A percentile compares a stretch with the other conserved stretches of the same genome.
Conservation (phyloP, 1,284 basidiomycete genomes). For the Pisolithus thermaeus region DNA sequence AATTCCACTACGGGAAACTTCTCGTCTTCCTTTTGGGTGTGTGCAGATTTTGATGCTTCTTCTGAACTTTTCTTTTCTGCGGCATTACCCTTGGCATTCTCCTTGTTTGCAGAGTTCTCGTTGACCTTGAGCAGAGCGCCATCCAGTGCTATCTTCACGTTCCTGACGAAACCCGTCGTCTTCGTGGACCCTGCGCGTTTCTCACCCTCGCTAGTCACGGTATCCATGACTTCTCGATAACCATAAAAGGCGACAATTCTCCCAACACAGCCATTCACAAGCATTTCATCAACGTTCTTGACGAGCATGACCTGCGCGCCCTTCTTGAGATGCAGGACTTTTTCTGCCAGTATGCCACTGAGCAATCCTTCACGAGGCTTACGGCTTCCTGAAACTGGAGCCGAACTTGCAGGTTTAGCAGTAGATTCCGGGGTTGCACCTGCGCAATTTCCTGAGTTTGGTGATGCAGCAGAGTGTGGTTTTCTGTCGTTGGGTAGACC, state of each 20-base stretch:
- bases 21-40: constrained; percentile 22
- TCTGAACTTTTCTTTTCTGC: constrained; percentile 1
- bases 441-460: neutral
- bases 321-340: constrained; percentile 49
- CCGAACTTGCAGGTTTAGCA: constrained; percentile 11
- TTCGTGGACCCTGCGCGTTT: constrained; percentile 14
- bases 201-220: constrained; percentile 14
- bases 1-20: constrained; percentile 63
- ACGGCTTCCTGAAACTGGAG: neutral
- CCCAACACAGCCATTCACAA: constrained; percentile 76
- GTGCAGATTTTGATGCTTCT: constrained; percentile 1
- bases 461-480: neutral
- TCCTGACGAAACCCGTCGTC: constrained; percentile 24
- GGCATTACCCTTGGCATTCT: constrained; percentile 13
- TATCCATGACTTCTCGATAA: constrained; percentile 17
- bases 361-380: constrained; percentile 43
- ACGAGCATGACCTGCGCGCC: constrained; percentile 62
- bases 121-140: constrained; percentile 2
- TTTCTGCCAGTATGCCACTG: constrained; percentile 47
- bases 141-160: constrained; percentile 8
- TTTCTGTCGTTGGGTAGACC: constrained; percentile 1
- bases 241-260: constrained; percentile 50
- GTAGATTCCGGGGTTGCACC: neutral
- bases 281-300: constrained; percentile 70
- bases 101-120: constrained; percentile 10